phyloP scores from a whole-genome alignment of 768 basidiomycete species.

The Clitopilus passeckerianus region DNA sequence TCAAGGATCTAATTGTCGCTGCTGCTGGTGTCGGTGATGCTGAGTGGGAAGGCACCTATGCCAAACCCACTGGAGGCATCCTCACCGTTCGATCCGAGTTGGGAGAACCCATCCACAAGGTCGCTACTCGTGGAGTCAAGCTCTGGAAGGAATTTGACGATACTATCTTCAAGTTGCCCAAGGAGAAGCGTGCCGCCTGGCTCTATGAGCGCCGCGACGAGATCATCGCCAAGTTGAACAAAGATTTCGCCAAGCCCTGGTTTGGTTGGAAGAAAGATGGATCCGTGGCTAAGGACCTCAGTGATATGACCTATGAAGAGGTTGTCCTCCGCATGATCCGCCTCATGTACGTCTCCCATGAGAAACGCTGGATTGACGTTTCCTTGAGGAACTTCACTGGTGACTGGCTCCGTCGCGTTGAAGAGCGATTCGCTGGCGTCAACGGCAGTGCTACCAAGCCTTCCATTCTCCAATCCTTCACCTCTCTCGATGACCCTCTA shows the following conservation, averaged over 20 bases:
- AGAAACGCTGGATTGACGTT: constrained; percentile 90
- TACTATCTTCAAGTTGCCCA: constrained; percentile 90
- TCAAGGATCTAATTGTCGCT: constrained; percentile 95
- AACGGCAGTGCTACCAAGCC: constrained; percentile 72
- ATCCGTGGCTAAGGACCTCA: constrained; percentile 74
- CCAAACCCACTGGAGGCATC: constrained; percentile 91
- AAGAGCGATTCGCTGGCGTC: constrained; percentile 92
- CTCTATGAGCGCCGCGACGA: constrained; percentile 82
- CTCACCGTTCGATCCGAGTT: constrained; percentile 97
- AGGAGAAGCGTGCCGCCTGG: constrained; percentile 93
- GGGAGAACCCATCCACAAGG: constrained; percentile 98
- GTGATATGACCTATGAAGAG: constrained; percentile 99
- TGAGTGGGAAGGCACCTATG: constrained; percentile 93
- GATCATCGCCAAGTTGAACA: constrained; percentile 88
- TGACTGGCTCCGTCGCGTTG: constrained; percentile 94
- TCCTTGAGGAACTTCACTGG: constrained; percentile 91
- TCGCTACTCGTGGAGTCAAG: constrained; percentile 94
- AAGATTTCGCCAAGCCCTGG: constrained; percentile 95
- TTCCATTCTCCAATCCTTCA: constrained; percentile 82
- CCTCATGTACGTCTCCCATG: constrained; percentile 90
- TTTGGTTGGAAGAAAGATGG: constrained; percentile 97
- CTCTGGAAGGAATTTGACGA: constrained; percentile 99
- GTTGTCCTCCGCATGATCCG: constrained; percentile 86
- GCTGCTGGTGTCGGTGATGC: constrained; percentile 88
- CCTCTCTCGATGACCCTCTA: constrained; percentile 75